Evolutionary conservation across 2,329 filamentous ascomycete genomes (phyloP), one percentile per base, ranked within the genome.

Genomic region (Chrysoporthe deuterocubensis): DNA sequence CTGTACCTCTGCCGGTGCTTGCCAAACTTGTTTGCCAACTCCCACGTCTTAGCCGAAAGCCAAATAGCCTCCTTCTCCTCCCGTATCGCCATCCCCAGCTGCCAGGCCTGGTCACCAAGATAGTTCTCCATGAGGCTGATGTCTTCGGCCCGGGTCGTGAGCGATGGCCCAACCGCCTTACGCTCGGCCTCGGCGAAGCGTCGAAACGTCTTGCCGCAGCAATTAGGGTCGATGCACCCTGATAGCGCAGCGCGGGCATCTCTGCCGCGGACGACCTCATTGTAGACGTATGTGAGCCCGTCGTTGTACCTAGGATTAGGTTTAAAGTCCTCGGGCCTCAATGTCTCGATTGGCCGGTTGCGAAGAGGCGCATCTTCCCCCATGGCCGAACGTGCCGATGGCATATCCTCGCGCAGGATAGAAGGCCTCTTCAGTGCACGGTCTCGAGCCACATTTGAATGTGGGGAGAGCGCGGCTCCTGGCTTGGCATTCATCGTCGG

Each of bases 1-100:
- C 90, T 87, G 77, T 91, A 94, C 40, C 89, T 85, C 72, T 95
- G 87, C 66, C 91, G 86, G 78, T 97, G 94, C 75, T 85, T 93
- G 6, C 94, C 94, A 76, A 88, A 89, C 70, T 87, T 85, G 74
- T 94, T 90, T 1, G 94, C 91, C 71, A 96, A 81, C 61, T 90
- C 83, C 75, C 88, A 87, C 0, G 89, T 90, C 75, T 90, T 90
- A 14, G 94, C 94, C 74, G 94, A 87, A n/a, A 93, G 73, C 77
- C 97, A 86, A 26, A 92, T 75, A 68, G 90, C 86, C 50, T 87
- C 81, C 71, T 87, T 87, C 73, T 93, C 88, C n/a, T 84, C 80
- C 3, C 79, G 77, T 3, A 81, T 81, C 85, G 94, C 89, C 1
- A 75, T 75, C 8, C 82, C 85, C 2, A 91, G 76, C 56, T 86